These are phyloP conservation scores for Anisogramma anomala DNA, from an alignment of 2,329 filamentous ascomycete species.

Conservation along the genomic window DNA sequence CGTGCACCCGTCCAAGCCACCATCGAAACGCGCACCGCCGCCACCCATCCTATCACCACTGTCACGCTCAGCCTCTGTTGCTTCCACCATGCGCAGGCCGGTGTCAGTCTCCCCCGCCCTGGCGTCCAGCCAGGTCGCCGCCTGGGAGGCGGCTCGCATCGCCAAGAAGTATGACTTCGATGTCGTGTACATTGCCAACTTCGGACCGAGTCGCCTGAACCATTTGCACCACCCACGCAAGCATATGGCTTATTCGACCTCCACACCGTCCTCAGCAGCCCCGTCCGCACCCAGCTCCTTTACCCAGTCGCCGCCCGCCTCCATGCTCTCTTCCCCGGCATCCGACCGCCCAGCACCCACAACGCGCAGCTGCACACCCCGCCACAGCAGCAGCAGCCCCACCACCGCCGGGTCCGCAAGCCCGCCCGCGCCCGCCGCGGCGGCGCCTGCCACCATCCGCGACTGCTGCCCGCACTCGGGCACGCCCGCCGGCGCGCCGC, in stretches of 20 bases:
- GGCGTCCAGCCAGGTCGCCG: constrained; percentile 35
- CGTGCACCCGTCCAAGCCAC: constrained; percentile 15
- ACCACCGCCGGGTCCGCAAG: background rate
- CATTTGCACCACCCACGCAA: constrained; percentile 13
- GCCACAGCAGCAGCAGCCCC: constrained; percentile 7
- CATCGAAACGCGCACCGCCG: constrained; percentile 7
- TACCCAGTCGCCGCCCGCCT: constrained; percentile 3
- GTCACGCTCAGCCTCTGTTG: constrained; percentile 22
- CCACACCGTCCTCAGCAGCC: background rate
- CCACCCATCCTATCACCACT: constrained; percentile 6
- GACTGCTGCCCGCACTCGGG: constrained; percentile 15
- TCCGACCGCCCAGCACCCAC: constrained; percentile 3
- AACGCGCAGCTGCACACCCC: constrained; percentile 10
- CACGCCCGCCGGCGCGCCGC: constrained; percentile 13
- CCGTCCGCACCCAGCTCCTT: constrained; percentile 9
- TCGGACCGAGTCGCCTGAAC: constrained; percentile 36
- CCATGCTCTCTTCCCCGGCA: constrained; percentile 8
- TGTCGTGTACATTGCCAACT: constrained; percentile 46
- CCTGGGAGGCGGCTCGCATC: constrained; percentile 43
- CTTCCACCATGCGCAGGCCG: constrained; percentile 14
- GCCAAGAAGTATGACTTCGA: constrained; percentile 46
- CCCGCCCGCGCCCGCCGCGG: constrained; percentile 1
- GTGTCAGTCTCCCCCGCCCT: constrained; percentile 30
- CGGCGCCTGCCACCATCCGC: constrained; percentile 8
- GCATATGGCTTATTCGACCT: background rate